A percentile compares a stretch with the other conserved stretches of the same genome.
Conservation (phyloP, 2,329 filamentous ascomycete genomes). For the Fusarium begoniae region DNA sequence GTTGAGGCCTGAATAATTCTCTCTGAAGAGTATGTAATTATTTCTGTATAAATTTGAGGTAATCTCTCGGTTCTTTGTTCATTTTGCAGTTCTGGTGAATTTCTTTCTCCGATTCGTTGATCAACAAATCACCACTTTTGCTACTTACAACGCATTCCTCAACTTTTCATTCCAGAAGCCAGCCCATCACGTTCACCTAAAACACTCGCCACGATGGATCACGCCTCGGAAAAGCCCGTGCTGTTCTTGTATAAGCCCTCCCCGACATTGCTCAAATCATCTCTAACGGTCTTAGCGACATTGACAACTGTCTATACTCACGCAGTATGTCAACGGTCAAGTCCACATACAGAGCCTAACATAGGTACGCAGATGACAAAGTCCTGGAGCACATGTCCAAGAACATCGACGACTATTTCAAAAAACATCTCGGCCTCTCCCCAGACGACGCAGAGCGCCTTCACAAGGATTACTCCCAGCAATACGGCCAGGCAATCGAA, state of each 20-base stretch:
- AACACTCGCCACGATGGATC: background rate
- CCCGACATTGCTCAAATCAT: rapidly evolving
- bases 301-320: constrained; percentile 96
- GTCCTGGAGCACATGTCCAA: constrained; percentile 89
- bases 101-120: background rate
- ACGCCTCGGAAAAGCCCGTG: constrained; percentile 45
- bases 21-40: rapidly evolving
- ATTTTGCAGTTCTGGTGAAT: rapidly evolving
- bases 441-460: constrained; percentile 81
- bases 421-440: constrained; percentile 75
- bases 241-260: constrained; percentile 52
- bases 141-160: too few relatives aligned
- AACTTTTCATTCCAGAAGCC: too few relatives aligned
- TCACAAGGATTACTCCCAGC: constrained; percentile 92
- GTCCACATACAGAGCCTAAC: background rate
- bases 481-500: constrained; percentile 97
- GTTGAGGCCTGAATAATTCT: too few relatives aligned
- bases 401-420: constrained; percentile 74
- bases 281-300: constrained; percentile 73
- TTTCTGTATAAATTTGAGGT: rapidly evolving
- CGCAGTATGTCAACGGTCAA: constrained; percentile 67
- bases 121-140: background rate
- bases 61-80: background rate
- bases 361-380: constrained; percentile 66
- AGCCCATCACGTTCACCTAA: too few relatives aligned